Conservation (phyloP, 306 rosid genomes). For the Corylus americana region DNA sequence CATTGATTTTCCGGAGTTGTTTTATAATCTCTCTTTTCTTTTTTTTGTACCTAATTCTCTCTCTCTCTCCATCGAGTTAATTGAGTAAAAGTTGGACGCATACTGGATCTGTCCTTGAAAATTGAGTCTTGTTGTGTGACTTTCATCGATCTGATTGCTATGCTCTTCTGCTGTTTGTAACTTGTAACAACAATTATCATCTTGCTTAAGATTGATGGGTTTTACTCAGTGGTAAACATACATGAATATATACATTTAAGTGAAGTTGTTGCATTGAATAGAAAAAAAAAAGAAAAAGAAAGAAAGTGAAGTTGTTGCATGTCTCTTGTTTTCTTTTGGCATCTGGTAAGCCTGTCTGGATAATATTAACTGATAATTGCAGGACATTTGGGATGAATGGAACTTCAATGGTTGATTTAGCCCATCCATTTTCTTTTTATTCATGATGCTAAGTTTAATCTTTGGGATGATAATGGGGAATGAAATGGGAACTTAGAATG, state of each 20-base stretch:
- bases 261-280: conserved; percentile 7
- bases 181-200: conserved; percentile 9
- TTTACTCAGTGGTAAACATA: background rate
- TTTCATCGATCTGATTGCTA: conserved; percentile 18
- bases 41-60: background rate
- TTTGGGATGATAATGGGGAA: background rate
- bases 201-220: conserved; percentile 11
- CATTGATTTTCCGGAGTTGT: background rate
- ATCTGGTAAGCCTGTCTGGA: background rate
- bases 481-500: conserved; percentile 2
- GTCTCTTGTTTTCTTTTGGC: background rate
- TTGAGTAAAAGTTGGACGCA: conserved; percentile 8
- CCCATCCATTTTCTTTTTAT: background rate
- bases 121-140: conserved; percentile 21
- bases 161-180: conserved; percentile 16
- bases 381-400: background rate
- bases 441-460: background rate
- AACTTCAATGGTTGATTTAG: background rate
- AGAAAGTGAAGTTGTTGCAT: conserved; percentile 10
- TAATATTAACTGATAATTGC: background rate
- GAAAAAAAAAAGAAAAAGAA: too few species aligned
- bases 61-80: conserved; percentile 6
- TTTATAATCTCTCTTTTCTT: background rate
- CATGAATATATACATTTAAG: background rate
- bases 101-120: conserved; percentile 40